Evolutionary conservation across 2,329 filamentous ascomycete genomes (phyloP).

Genomic region (Grosmannia penicillata): DNA sequence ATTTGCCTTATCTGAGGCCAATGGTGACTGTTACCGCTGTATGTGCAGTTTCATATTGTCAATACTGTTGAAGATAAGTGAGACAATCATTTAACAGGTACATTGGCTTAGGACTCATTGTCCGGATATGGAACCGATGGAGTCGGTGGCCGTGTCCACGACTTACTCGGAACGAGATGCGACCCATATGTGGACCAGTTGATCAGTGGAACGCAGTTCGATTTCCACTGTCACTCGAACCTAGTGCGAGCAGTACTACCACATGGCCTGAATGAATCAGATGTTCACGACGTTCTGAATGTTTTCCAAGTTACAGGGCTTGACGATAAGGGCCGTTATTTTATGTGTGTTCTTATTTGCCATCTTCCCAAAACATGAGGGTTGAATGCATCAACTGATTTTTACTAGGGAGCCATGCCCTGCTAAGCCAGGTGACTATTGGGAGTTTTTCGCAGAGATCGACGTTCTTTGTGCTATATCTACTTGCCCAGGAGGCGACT

Average conservation of each 20-base stretch:
- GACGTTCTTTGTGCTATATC: constrained; percentile 42
- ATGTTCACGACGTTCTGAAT: constrained; percentile 77
- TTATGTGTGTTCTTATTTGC: constrained; percentile 38
- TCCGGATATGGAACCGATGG: constrained; percentile 43
- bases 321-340: constrained; percentile 57
- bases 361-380: background rate
- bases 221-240: constrained; percentile 78
- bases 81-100: too few species aligned
- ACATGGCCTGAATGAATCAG: constrained; percentile 52
- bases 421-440: constrained; percentile 38
- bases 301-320: constrained; percentile 75
- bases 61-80: too few species aligned
- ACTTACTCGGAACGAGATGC: constrained; percentile 68
- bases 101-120: constrained; percentile 52
- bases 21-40: constrained; percentile 50
- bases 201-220: constrained; percentile 54
- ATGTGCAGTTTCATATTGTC: background rate
- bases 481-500: constrained; percentile 68
- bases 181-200: constrained; percentile 73
- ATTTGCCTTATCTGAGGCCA: constrained; percentile 61
- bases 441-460: constrained; percentile 71
- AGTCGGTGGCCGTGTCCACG: constrained; percentile 56
- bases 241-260: constrained; percentile 57
- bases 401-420: constrained; percentile 27
- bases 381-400: background rate